A percentile compares a stretch with the other conserved stretches of the same genome.
Evolutionary conservation across 345 rosid genomes (phyloP).

Genomic region (Erodium maritimum): DNA sequence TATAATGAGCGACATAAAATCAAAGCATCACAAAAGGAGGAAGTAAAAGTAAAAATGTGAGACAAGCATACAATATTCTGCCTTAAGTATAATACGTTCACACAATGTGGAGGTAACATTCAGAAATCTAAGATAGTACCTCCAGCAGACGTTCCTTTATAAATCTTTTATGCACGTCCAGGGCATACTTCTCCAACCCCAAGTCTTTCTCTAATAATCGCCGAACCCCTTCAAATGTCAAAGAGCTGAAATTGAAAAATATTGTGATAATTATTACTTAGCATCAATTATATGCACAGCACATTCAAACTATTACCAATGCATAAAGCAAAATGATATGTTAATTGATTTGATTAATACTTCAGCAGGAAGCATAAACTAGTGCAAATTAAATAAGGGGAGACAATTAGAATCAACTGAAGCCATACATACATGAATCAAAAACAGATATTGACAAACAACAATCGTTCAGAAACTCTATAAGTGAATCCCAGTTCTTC

Average conservation of each 20-base stretch:
- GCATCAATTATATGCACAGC: background rate
- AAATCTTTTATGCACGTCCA: slow-evolving; percentile 73
- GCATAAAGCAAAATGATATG: background rate
- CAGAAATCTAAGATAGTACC: slow-evolving; percentile 18
- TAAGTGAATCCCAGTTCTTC: too few relatives aligned
- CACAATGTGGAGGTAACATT: background rate
- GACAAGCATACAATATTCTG: background rate
- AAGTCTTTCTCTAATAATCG: slow-evolving; percentile 75
- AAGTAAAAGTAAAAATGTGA: background rate
- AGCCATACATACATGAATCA: too few relatives aligned
- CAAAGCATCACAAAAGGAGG: background rate
- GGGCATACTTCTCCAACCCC: slow-evolving; percentile 45
- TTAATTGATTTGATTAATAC: background rate
- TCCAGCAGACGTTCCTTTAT: slow-evolving; percentile 45
- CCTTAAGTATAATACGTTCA: background rate
- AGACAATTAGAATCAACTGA: too few relatives aligned
- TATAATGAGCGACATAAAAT: background rate
- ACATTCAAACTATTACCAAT: background rate
- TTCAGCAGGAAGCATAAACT: background rate
- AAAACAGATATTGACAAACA: too few relatives aligned
- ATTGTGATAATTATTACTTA: background rate
- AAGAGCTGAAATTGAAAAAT: slow-evolving; percentile 29
- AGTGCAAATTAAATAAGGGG: background rate
- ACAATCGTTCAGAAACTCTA: too few relatives aligned
- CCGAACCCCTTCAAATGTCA: slow-evolving; percentile 78